phyloP scores from a whole-genome alignment of 2,329 filamentous ascomycete species.

The Botrytis tulipae region DNA sequence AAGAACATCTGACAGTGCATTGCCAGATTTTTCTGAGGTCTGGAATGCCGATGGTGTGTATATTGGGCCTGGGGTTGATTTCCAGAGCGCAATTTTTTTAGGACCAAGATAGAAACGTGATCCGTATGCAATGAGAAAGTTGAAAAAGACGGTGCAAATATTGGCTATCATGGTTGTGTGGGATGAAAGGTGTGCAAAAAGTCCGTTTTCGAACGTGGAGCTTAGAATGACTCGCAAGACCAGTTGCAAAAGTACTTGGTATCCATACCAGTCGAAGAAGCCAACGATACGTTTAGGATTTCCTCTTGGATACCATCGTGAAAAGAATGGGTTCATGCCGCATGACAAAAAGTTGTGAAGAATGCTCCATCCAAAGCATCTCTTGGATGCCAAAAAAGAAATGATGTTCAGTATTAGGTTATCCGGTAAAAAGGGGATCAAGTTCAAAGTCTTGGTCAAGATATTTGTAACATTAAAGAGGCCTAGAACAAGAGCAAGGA shows the following conservation, averaged over 20 bases:
- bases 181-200: conserved; percentile 27
- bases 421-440: not conserved
- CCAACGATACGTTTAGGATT: conserved; percentile 57
- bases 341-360: conserved; percentile 50
- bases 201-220: conserved; percentile 28
- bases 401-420: not conserved
- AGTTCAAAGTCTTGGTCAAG: not conserved
- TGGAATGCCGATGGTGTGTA: conserved; percentile 29
- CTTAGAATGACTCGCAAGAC: conserved; percentile 52
- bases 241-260: conserved; percentile 58
- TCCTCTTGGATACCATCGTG: conserved; percentile 45
- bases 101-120: conserved; percentile 29
- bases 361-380: conserved; percentile 46
- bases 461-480: conserved; percentile 20
- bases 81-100: conserved; percentile 52
- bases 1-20: conserved; percentile 45
- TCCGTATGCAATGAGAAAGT: conserved; percentile 12
- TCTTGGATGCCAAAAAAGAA: conserved; percentile 19
- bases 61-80: conserved; percentile 31
- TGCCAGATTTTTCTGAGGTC: conserved; percentile 37
- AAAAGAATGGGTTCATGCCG: conserved; percentile 70
- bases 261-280: conserved; percentile 62
- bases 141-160: conserved; percentile 51
- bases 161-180: conserved; percentile 46
- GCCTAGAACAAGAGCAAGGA: conserved; percentile 31